Percentiles rank a stretch among this genome's conserved stretches.
These are phyloP conservation scores for Xylaria nigripes DNA, from an alignment of 495 filamentous ascomycete species.

Conservation along the genomic window DNA sequence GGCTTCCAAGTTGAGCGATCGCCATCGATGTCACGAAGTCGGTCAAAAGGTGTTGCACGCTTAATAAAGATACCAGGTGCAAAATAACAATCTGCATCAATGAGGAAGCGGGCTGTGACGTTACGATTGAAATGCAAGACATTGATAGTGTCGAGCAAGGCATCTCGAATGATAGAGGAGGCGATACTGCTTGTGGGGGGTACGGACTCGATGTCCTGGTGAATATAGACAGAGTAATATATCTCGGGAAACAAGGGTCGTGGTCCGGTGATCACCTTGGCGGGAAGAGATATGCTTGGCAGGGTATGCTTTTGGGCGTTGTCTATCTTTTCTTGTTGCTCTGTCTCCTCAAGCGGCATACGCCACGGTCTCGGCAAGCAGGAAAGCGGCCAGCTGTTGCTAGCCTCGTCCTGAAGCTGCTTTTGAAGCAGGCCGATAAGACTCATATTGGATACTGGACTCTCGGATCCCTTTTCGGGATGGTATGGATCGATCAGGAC, in stretches of 20 bases:
- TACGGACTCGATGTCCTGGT: slow-evolving; percentile 88
- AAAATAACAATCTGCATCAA: slow-evolving; percentile 94
- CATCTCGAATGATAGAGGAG: slow-evolving; percentile 74
- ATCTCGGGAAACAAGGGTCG: slow-evolving; percentile 82
- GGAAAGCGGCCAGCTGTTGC: slow-evolving; percentile 60
- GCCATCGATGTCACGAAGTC: slow-evolving; percentile 61
- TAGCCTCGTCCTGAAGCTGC: slow-evolving; percentile 68
- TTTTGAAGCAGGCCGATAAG: slow-evolving; percentile 76
- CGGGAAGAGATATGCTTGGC: slow-evolving; percentile 64
- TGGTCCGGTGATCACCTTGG: slow-evolving; percentile 62
- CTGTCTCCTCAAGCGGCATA: slow-evolving; percentile 42
- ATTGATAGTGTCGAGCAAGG: slow-evolving; percentile 87
- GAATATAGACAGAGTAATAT: slow-evolving; percentile 83
- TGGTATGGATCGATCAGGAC: slow-evolving; percentile 77
- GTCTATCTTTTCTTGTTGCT: slow-evolving; percentile 47
- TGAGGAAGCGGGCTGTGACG: slow-evolving; percentile 75
- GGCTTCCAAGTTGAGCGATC: slow-evolving; percentile 87
- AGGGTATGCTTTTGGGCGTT: slow-evolving; percentile 63
- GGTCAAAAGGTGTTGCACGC: slow-evolving; percentile 84
- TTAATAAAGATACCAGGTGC: slow-evolving; percentile 80
- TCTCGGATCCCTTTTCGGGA: slow-evolving; percentile 38
- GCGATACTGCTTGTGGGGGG: slow-evolving; percentile 67
- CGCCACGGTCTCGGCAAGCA: slow-evolving; percentile 84
- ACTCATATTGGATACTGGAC: slow-evolving; percentile 42
- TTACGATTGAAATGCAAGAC: slow-evolving; percentile 87